Percentiles rank a stretch among this genome's conserved stretches.
Evolutionary conservation across 345 rosid species (phyloP).

Genomic region (Combretum micranthum): DNA sequence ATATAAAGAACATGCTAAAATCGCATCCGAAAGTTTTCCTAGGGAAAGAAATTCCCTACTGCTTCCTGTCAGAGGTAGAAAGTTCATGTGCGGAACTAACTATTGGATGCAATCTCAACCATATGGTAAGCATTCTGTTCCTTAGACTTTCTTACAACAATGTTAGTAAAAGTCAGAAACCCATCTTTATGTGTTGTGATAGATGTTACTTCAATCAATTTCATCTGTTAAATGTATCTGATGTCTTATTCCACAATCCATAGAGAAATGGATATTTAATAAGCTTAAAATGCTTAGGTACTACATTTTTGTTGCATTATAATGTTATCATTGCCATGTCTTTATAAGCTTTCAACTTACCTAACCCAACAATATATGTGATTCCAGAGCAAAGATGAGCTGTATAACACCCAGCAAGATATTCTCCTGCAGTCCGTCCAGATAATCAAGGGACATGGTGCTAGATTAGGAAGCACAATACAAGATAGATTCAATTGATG

Average conservation of each 20-base stretch:
- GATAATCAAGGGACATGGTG: constrained; percentile 73
- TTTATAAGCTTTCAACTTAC: not conserved
- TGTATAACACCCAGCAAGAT: constrained; percentile 57
- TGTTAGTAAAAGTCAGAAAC: too few relatives aligned
- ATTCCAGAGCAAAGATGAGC: constrained; percentile 61
- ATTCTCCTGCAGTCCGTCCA: constrained; percentile 57
- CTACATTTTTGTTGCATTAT: not conserved
- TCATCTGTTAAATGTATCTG: not conserved
- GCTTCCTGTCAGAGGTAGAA: constrained; percentile 69
- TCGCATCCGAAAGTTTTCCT: constrained; percentile 63
- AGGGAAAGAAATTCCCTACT: constrained; percentile 79
- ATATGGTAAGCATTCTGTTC: constrained; percentile 40
- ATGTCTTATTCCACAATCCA: not conserved
- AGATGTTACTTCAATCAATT: not conserved
- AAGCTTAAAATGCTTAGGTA: too few relatives aligned
- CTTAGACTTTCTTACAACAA: not conserved
- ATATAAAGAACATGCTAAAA: constrained; percentile 54
- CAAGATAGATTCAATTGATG: not conserved
- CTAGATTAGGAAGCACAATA: constrained; percentile 40
- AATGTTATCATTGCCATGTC: not conserved
- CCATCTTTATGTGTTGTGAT: too few relatives aligned
- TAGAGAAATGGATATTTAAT: too few relatives aligned
- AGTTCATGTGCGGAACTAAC: constrained; percentile 63
- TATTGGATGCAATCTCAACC: constrained; percentile 78
- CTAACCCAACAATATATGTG: too few relatives aligned